phyloP scores from a whole-genome alignment of 2,329 filamentous ascomycete genomes.

The Teratosphaeria epicoccoides region DNA sequence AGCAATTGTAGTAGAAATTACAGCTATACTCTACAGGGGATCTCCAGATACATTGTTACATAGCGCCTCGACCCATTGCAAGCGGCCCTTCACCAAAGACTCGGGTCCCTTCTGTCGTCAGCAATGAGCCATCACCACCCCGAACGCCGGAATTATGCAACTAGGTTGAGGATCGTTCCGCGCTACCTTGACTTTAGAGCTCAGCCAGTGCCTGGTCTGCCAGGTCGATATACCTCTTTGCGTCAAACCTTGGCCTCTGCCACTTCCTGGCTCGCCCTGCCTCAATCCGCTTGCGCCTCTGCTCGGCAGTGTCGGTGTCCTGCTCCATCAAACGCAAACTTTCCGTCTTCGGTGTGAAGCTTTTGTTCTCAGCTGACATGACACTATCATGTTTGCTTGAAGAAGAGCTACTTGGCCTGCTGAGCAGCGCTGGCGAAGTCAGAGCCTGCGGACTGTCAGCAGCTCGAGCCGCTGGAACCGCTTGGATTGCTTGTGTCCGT shows the following conservation, averaged over 20 bases:
- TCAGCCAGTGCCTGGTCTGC: constrained; percentile 22
- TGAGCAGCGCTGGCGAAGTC: constrained; percentile 4
- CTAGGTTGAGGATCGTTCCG: too few species aligned
- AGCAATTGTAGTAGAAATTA: too few species aligned
- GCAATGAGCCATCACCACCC: not conserved
- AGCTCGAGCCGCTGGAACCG: constrained; percentile 7
- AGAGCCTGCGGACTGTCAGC: constrained; percentile 1
- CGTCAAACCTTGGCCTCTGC: constrained; percentile 19
- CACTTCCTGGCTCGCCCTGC: constrained; percentile 19
- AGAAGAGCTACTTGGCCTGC: not conserved
- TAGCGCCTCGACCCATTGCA: not conserved
- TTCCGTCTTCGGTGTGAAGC: constrained; percentile 1
- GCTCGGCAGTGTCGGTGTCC: constrained; percentile 15
- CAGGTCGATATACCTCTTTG: constrained; percentile 16
- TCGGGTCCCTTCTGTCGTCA: too few species aligned
- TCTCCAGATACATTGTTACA: not conserved
- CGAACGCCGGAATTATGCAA: not conserved
- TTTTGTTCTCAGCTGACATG: not conserved
- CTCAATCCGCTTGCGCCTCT: constrained; percentile 19
- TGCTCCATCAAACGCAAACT: constrained; percentile 20
- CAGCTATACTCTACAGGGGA: not conserved
- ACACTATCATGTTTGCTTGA: constrained; percentile 5
- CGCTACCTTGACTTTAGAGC: constrained; percentile 15
- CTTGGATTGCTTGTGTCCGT: constrained; percentile 8
- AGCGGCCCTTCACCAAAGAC: too few species aligned